Evolutionary conservation across 768 basidiomycete genomes (phyloP).

Genomic region (Boletus sp.): DNA sequence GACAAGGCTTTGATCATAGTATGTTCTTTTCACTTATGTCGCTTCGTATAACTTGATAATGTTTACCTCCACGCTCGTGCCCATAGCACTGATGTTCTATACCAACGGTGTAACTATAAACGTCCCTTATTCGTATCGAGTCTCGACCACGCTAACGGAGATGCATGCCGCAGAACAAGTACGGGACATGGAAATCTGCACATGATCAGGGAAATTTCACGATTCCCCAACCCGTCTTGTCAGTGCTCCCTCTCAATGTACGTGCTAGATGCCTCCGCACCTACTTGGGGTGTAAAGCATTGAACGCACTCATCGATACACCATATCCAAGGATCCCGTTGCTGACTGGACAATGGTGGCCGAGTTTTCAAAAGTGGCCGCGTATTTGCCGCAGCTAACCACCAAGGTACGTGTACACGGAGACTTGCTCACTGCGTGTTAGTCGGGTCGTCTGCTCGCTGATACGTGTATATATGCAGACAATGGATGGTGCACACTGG

Average conservation of each 20-base stretch:
- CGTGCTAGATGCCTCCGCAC: constrained; percentile 5
- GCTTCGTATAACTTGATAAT: not conserved
- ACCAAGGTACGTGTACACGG: constrained; percentile 31
- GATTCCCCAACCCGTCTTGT: constrained; percentile 41
- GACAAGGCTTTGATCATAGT: constrained; percentile 64
- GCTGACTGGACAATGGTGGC: constrained; percentile 41
- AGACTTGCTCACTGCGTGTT: too few species aligned
- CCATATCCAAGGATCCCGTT: constrained; percentile 38
- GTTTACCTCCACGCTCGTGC: not conserved
- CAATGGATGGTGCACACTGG: constrained; percentile 62
- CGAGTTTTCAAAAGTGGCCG: constrained; percentile 23
- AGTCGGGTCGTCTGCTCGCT: constrained; percentile 36
- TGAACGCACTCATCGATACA: not conserved
- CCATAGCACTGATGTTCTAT: constrained; percentile 65
- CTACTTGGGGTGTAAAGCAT: not conserved
- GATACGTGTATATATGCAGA: constrained; percentile 35
- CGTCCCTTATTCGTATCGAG: not conserved
- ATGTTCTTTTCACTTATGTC: constrained; percentile 21
- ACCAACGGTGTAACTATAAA: constrained; percentile 42
- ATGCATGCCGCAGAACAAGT: constrained; percentile 36
- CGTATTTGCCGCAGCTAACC: constrained; percentile 36
- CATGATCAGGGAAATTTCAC: constrained; percentile 43
- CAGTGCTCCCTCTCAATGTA: constrained; percentile 40
- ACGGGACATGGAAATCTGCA: constrained; percentile 37
- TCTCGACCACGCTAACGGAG: not conserved